Conservation (phyloP, 1,284 basidiomycete genomes). For the Pseudozyma sp. region DNA sequence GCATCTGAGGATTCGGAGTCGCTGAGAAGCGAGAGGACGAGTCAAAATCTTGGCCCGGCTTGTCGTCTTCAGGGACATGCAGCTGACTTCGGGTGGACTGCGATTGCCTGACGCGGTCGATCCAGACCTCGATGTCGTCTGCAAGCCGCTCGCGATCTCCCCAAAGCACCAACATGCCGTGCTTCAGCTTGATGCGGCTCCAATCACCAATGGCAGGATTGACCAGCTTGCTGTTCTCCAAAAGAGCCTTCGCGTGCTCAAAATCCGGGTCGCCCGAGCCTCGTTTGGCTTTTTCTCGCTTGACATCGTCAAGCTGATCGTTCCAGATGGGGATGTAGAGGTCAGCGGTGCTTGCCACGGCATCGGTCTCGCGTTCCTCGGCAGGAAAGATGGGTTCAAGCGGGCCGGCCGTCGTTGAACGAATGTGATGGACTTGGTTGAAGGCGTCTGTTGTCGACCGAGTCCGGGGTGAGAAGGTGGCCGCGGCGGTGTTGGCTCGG, state of each 20-base stretch:
- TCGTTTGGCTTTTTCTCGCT: conserved; percentile 9
- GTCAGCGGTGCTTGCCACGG: conserved; percentile 39
- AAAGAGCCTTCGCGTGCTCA: conserved; percentile 21
- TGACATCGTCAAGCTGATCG: background rate
- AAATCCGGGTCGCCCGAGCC: conserved; percentile 26
- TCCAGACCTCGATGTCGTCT: conserved; percentile 63
- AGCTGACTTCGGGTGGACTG: conserved; percentile 7
- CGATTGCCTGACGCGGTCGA: conserved; percentile 36
- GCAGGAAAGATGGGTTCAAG: conserved; percentile 56
- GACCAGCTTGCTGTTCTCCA: conserved; percentile 57
- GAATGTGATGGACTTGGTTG: conserved; percentile 28
- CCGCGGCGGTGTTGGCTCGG: conserved; percentile 9
- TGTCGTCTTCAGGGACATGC: conserved; percentile 12
- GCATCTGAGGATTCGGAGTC: background rate
- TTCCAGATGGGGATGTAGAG: conserved; percentile 50
- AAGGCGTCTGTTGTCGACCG: conserved; percentile 21
- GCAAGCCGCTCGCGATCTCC: conserved; percentile 63
- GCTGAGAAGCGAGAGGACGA: conserved; percentile 4
- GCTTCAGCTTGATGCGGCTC: conserved; percentile 50
- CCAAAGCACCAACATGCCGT: conserved; percentile 62
- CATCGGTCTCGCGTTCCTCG: conserved; percentile 49
- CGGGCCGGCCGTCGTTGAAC: conserved; percentile 25
- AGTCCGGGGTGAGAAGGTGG: conserved; percentile 4
- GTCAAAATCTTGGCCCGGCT: conserved; percentile 39
- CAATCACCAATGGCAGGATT: conserved; percentile 64